Percentiles rank a stretch among this genome's conserved stretches.
Evolutionary conservation across 202 grass and related monocot species (phyloP).

Genomic region (Musa balbisiana): DNA sequence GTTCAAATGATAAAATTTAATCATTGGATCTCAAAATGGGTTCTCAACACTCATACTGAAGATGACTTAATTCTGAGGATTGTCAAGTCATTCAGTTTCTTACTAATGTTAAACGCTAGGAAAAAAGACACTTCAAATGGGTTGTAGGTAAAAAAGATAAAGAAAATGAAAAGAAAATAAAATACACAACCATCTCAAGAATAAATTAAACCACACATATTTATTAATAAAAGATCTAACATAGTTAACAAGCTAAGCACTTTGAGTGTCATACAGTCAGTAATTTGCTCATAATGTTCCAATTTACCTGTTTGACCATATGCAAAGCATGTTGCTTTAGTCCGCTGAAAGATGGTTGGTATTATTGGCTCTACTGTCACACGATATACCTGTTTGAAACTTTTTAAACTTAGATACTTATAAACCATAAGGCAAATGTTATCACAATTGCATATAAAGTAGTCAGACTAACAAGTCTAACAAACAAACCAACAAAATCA

Average conservation of each 20-base stretch:
- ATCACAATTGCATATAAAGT: neutral
- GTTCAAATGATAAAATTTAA: neutral
- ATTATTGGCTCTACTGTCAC: slow-evolving; percentile 94
- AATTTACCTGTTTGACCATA: slow-evolving; percentile 97
- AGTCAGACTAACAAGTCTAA: neutral
- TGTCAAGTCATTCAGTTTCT: too few relatives aligned
- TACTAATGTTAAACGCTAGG: too few relatives aligned
- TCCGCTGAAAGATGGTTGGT: slow-evolving; percentile 93
- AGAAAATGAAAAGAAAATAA: too few relatives aligned
- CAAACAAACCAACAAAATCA: neutral
- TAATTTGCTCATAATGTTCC: neutral
- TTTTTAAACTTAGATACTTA: neutral
- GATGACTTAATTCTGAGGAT: too few relatives aligned
- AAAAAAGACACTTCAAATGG: too few relatives aligned
- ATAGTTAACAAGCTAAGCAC: neutral
- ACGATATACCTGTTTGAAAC: slow-evolving; percentile 63
- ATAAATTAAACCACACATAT: too few relatives aligned
- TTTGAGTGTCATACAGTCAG: neutral
- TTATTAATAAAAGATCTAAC: too few relatives aligned
- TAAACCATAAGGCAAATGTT: neutral
- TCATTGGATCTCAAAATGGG: too few relatives aligned
- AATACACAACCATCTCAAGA: too few relatives aligned
- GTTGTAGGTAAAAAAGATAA: too few relatives aligned
- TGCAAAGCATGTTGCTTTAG: slow-evolving; percentile 99
- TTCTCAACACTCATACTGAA: too few relatives aligned